These are phyloP conservation scores for Mesembryanthemum crystallinum DNA, from an alignment of 148 eudicot genomes.

Conservation along the genomic window DNA sequence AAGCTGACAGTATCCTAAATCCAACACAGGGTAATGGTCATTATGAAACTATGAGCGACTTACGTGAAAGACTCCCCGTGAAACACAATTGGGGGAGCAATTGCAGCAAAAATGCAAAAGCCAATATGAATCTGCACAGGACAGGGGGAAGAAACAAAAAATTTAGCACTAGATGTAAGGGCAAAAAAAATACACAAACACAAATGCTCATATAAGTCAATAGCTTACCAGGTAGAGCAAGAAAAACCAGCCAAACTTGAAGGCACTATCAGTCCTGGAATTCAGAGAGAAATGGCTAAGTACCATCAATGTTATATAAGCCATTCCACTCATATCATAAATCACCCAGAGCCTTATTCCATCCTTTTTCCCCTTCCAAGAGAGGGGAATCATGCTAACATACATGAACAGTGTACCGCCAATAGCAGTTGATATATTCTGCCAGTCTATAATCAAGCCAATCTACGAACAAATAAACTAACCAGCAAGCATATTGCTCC, in stretches of 20 bases:
- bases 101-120: constrained; percentile 92
- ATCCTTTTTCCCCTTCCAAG: neutral
- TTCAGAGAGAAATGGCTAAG: constrained; percentile 22
- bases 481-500: neutral
- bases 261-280: constrained; percentile 94
- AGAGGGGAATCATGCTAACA: neutral
- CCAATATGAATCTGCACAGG: constrained; percentile 75
- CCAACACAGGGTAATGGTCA: neutral
- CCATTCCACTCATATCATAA: constrained; percentile 7
- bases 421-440: neutral
- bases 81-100: constrained; percentile 93
- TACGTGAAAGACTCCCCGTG: constrained; percentile 94
- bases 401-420: neutral
- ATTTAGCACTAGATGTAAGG: constrained; percentile 8
- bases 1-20: neutral
- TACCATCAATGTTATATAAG: neutral
- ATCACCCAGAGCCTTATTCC: neutral
- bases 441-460: neutral
- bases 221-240: constrained; percentile 75
- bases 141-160: neutral
- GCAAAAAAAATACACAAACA: neutral
- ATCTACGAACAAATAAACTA: neutral
- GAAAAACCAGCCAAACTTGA: constrained; percentile 95
- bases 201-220: neutral
- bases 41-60: constrained; percentile 30